Evolutionary conservation across 176 grass and related monocot genomes (phyloP).

Genomic region (Urochloa ruziziensis): DNA sequence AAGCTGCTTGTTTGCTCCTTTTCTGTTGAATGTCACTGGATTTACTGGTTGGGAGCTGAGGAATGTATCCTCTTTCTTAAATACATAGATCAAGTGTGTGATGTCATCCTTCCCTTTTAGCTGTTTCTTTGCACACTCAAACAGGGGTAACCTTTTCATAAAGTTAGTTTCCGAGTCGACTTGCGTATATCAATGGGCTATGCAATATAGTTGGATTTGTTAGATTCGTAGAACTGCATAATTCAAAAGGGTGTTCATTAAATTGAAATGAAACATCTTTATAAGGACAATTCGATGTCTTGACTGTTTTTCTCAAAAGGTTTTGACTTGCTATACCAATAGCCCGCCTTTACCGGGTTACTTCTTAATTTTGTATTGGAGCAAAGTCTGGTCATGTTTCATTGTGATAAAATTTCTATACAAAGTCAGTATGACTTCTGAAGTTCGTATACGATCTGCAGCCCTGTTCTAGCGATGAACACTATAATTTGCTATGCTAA

Average conservation of each 20-base stretch:
- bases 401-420: neutral
- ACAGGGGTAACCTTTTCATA: neutral
- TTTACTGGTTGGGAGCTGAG: neutral
- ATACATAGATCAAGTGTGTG: neutral
- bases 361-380: constrained; percentile 4
- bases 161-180: neutral
- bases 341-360: neutral
- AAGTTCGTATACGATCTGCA: neutral
- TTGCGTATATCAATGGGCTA: neutral
- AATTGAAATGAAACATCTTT: neutral
- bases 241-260: neutral
- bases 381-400: neutral
- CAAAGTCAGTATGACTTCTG: neutral
- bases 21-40: neutral
- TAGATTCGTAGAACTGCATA: neutral
- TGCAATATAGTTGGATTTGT: neutral
- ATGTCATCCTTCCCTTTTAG: neutral
- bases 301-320: neutral
- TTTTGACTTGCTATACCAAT: neutral
- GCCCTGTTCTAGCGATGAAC: neutral
- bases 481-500: neutral
- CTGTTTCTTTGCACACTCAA: neutral
- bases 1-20: neutral
- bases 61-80: neutral
- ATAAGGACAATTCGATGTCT: neutral